Base-by-base conservation (phyloP, 2,329 filamentous ascomycete species). In the Fusarium compactum region DNA sequence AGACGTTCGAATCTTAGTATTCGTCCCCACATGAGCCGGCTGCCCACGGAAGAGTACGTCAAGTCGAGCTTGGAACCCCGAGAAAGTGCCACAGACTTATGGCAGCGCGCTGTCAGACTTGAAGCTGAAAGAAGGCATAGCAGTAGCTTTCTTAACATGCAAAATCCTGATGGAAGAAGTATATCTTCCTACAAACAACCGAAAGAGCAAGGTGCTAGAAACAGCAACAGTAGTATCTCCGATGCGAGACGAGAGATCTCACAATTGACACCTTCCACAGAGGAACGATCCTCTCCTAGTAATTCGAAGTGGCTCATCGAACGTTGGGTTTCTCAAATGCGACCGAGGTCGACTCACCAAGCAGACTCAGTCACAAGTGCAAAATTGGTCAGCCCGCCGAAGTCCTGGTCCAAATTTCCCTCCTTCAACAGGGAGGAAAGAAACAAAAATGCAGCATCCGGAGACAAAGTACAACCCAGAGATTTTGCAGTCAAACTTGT, bases 391-490 rank as follows among this genome's bases (percentile, higher is more conserved):
- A 72, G 58, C 7, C 76, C 76, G 29, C 77, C 78, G 7, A 68
- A 66, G 16, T 76, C 79, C 10, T 82, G 81, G 80, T 70, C 80
- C 12, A 79, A 59, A 29, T 81, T 76, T 55, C 74, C 78, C 20
- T 79, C 80, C 5, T 71, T 77, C 32, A 77, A 71, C 6, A 73
- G 77, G 30, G 71, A 72, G 29, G 73, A 77, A 54, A 75, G 78
- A 40, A 78, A 73, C 25, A 74, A 63, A 34, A 50, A 65, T 34
- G 76, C 75, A 18, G 56, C 63, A 12, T 32, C 46, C 16, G 62
- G 57, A 25, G 78, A 81, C 40, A 57, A 61, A 2, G 70, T 80
- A n/a, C 71, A 57, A 4, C 46, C 71, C 1, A 72, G 69, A 48
- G 79, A 80, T 38, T 80, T 80, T 51, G 78, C 78, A 2, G 57